Percentiles rank a stretch among this genome's conserved stretches.
Conservation (phyloP, 768 basidiomycete species). For the Boletus barrowsii region DNA sequence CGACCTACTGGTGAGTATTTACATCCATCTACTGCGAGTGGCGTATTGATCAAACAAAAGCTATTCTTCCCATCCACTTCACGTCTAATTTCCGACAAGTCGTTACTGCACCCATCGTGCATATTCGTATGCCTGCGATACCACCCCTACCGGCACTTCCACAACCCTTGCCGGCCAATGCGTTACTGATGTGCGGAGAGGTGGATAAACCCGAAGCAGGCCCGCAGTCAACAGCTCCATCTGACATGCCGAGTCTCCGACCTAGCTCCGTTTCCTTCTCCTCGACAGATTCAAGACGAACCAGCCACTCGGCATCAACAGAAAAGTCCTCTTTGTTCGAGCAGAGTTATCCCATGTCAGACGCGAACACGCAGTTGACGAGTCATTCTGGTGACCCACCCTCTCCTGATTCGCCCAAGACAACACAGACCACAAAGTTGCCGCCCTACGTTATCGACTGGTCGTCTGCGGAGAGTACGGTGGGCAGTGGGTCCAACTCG, state of each 20-base stretch:
- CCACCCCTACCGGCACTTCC: slow-evolving; percentile 55
- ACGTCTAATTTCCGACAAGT: slow-evolving; percentile 70
- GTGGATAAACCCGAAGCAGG: slow-evolving; percentile 23
- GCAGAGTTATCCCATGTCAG: slow-evolving; percentile 27
- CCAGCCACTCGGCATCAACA: slow-evolving; percentile 34
- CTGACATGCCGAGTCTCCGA: slow-evolving; percentile 26
- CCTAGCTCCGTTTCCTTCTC: slow-evolving; percentile 53
- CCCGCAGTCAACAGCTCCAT: slow-evolving; percentile 12
- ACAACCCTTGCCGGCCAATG: slow-evolving; percentile 26
- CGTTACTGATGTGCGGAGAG: slow-evolving; percentile 22
- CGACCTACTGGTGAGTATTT: slow-evolving; percentile 59
- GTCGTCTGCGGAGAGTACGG: slow-evolving; percentile 43
- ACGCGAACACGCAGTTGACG: slow-evolving; percentile 22
- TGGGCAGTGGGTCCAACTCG: slow-evolving; percentile 30
- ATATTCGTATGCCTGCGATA: slow-evolving; percentile 68
- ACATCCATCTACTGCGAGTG: not conserved
- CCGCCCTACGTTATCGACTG: slow-evolving; percentile 46
- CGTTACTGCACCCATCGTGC: slow-evolving; percentile 54
- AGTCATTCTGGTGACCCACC: slow-evolving; percentile 17
- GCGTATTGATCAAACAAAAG: slow-evolving; percentile 33
- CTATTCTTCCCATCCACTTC: slow-evolving; percentile 66
- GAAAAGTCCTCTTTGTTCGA: slow-evolving; percentile 31
- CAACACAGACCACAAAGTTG: slow-evolving; percentile 11
- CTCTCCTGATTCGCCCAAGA: slow-evolving; percentile 17
- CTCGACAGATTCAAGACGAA: slow-evolving; percentile 40